Conservation (phyloP, 1,139 yeast species). For the Blastobotrys proliferans region DNA sequence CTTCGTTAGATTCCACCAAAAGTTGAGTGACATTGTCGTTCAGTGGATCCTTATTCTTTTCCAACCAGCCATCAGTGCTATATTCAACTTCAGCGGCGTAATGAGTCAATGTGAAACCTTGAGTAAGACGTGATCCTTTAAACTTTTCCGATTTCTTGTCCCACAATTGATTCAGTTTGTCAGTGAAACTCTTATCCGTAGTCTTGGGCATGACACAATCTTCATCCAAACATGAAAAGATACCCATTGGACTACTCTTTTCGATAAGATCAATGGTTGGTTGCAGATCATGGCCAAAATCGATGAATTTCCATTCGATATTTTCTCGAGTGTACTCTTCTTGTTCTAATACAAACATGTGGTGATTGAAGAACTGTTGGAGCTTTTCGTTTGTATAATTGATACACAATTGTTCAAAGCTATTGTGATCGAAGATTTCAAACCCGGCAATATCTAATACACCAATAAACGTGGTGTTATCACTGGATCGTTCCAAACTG, state of each 20-base stretch:
- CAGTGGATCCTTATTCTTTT: slow-evolving; percentile 91
- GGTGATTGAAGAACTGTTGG: slow-evolving; percentile 97
- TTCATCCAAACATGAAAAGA: slow-evolving; percentile 87
- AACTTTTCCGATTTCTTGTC: slow-evolving; percentile 56
- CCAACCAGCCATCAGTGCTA: slow-evolving; percentile 87
- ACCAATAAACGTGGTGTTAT: slow-evolving; percentile 67
- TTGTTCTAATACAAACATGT: slow-evolving; percentile 94
- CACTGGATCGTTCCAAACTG: slow-evolving; percentile 49
- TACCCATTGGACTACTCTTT: slow-evolving; percentile 68
- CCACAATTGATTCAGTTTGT: slow-evolving; percentile 67
- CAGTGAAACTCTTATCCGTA: slow-evolving; percentile 76
- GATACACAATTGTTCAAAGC: slow-evolving; percentile 95
- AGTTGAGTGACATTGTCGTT: slow-evolving; percentile 66
- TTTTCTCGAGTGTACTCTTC: slow-evolving; percentile 91
- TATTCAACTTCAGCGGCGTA: slow-evolving; percentile 96
- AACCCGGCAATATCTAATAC: slow-evolving; percentile 97
- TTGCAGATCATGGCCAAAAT: slow-evolving; percentile 94
- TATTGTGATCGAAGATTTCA: slow-evolving; percentile 86
- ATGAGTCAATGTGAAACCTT: slow-evolving; percentile 72
- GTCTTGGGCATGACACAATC: slow-evolving; percentile 95
- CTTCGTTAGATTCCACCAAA: slow-evolving; percentile 54
- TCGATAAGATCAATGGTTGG: slow-evolving; percentile 93
- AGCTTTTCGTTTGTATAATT: slow-evolving; percentile 94
- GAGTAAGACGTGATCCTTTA: slow-evolving; percentile 56
- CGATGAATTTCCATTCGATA: slow-evolving; percentile 94